These are phyloP conservation scores for Boletellus emodensis DNA, from an alignment of 768 basidiomycete species.

Conservation along the genomic window DNA sequence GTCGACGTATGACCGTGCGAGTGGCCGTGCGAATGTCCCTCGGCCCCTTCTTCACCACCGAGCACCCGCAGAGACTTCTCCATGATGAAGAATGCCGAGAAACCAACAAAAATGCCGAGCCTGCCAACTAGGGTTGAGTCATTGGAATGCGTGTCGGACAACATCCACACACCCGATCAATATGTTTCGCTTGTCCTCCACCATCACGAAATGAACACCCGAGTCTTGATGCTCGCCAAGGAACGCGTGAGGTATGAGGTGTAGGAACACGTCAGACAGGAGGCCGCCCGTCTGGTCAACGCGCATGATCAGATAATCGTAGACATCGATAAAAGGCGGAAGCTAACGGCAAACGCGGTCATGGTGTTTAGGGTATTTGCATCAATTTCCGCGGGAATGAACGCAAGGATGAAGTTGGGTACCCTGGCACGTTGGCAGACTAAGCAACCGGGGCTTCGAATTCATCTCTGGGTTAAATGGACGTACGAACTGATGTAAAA, in stretches of 20 bases:
- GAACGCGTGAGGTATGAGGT: slow-evolving; percentile 88
- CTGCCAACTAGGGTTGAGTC: slow-evolving; percentile 34
- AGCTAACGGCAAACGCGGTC: slow-evolving; percentile 85
- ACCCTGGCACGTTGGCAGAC: slow-evolving; percentile 47
- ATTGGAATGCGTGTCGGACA: background rate
- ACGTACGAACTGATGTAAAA: slow-evolving; percentile 96
- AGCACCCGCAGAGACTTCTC: slow-evolving; percentile 87
- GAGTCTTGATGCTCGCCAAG: slow-evolving; percentile 80
- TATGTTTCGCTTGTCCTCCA: slow-evolving; percentile 90
- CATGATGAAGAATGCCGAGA: slow-evolving; percentile 89
- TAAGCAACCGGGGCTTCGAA: slow-evolving; percentile 18
- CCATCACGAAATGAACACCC: slow-evolving; percentile 74
- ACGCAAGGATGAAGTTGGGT: slow-evolving; percentile 92
- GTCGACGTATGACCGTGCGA: slow-evolving; percentile 35
- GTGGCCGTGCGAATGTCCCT: slow-evolving; percentile 49
- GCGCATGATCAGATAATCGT: slow-evolving; percentile 16
- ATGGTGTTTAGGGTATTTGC: slow-evolving; percentile 84
- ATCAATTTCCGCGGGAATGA: slow-evolving; percentile 87
- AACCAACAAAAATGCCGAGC: slow-evolving; percentile 79
- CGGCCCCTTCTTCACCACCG: slow-evolving; percentile 50
- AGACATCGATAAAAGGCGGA: slow-evolving; percentile 5
- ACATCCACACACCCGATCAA: slow-evolving; percentile 64
- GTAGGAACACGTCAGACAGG: slow-evolving; percentile 89
- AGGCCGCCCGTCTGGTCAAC: slow-evolving; percentile 74
- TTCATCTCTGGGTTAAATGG: slow-evolving; percentile 8